These are phyloP conservation scores for Ganoderma boninense DNA, from an alignment of 1,284 basidiomycete species.

Conservation along the genomic window DNA sequence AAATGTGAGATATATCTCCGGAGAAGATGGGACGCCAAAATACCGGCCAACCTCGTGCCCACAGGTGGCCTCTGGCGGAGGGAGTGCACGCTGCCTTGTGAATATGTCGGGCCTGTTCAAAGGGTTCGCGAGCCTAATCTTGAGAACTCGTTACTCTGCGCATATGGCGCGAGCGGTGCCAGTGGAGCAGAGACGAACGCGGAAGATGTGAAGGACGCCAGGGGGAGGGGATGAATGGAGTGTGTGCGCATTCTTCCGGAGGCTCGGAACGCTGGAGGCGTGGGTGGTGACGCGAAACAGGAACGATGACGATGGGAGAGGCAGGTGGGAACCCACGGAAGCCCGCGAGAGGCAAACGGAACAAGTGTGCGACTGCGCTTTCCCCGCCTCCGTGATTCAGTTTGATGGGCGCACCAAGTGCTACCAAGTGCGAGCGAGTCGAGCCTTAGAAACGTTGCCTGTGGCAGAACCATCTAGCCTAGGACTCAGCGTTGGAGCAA, in stretches of 20 bases:
- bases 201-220: constrained; percentile 9
- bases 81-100: background rate
- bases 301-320: constrained; percentile 21
- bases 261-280: constrained; percentile 14
- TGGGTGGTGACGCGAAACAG: constrained; percentile 13
- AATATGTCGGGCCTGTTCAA: background rate
- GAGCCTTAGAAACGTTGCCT: background rate
- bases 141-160: background rate
- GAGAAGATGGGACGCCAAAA: constrained; percentile 17
- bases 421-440: background rate
- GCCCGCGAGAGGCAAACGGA: constrained; percentile 16
- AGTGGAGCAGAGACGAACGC: background rate
- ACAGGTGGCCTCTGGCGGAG: background rate
- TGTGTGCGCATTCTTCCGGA: constrained; percentile 14
- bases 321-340: constrained; percentile 12
- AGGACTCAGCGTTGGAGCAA: background rate
- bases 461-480: background rate
- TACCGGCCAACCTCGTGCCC: constrained; percentile 18
- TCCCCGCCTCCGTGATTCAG: constrained; percentile 19
- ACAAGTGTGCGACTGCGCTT: constrained; percentile 8
- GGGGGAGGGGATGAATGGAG: background rate
- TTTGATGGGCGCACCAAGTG: constrained; percentile 8
- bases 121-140: background rate
- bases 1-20: constrained; percentile 17
- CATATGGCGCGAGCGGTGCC: background rate